These are phyloP conservation scores for Chrysopogon serrulatus DNA, from an alignment of 176 grass and related monocot species.

Conservation along the genomic window DNA sequence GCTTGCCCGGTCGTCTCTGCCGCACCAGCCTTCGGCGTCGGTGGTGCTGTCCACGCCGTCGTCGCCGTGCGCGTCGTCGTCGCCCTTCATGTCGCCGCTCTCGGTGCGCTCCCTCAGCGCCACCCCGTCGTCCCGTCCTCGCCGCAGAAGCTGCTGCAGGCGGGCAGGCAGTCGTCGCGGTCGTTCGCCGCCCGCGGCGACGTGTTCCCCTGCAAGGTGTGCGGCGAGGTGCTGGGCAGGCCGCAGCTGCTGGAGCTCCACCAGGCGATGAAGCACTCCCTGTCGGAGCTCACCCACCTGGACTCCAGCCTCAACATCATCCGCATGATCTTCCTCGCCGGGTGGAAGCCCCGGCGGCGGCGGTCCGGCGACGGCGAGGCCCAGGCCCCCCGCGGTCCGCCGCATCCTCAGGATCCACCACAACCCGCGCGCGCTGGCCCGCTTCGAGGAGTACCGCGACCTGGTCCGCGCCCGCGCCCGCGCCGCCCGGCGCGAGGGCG, in stretches of 20 bases:
- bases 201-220: slow-evolving; percentile 69
- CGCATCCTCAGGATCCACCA: slow-evolving; percentile 86
- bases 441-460: slow-evolving; percentile 88
- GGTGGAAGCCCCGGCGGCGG: slow-evolving; percentile 36
- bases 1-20: slow-evolving; percentile 18
- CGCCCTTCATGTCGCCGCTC: slow-evolving; percentile 29
- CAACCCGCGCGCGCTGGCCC: slow-evolving; percentile 45
- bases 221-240: slow-evolving; percentile 66
- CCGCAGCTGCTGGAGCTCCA: slow-evolving; percentile 79
- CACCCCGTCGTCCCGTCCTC: slow-evolving; percentile 15
- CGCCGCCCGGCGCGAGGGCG: slow-evolving; percentile 19
- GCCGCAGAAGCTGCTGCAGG: slow-evolving; percentile 10
- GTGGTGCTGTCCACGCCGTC: slow-evolving; percentile 40
- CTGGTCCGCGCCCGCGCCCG: slow-evolving; percentile 64
- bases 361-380: background rate
- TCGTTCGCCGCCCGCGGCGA: slow-evolving; percentile 45
- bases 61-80: slow-evolving; percentile 34
- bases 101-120: slow-evolving; percentile 24
- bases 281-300: slow-evolving; percentile 56
- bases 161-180: slow-evolving; percentile 30
- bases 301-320: slow-evolving; percentile 80
- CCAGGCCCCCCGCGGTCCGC: slow-evolving; percentile 25
- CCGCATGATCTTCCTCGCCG: slow-evolving; percentile 83
- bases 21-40: slow-evolving; percentile 13
- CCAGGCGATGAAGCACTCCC: slow-evolving; percentile 68